phyloP scores from a whole-genome alignment of 2,329 filamentous ascomycete species.

The Cryphonectria naterciae region DNA sequence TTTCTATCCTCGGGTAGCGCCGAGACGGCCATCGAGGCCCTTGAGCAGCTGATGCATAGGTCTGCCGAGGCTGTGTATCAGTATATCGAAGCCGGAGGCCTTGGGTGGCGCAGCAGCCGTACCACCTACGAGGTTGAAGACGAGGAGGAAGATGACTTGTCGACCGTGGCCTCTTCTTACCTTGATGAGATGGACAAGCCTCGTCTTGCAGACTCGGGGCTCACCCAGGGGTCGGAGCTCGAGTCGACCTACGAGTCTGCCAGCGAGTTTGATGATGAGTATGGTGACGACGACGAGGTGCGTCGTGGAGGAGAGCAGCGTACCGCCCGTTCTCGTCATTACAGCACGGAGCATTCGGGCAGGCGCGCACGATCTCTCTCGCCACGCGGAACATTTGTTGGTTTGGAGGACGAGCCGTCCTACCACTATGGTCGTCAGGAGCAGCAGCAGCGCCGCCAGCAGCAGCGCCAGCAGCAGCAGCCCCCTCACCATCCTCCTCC shows the following conservation, averaged over 20 bases:
- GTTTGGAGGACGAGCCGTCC: background rate
- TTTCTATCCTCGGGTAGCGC: conserved; percentile 38
- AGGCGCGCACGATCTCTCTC: background rate
- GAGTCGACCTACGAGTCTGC: conserved; percentile 28
- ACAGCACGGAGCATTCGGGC: background rate
- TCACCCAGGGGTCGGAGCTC: conserved; percentile 20
- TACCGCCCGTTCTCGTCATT: conserved; percentile 4
- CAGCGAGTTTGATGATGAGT: conserved; percentile 20
- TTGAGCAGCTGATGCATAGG: conserved; percentile 43
- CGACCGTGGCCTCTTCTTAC: conserved; percentile 18
- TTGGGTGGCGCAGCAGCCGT: conserved; percentile 29
- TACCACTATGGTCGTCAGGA: background rate
- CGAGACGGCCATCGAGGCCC: conserved; percentile 37
- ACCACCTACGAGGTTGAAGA: conserved; percentile 1
- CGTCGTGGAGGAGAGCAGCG: conserved; percentile 11
- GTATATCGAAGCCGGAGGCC: conserved; percentile 41
- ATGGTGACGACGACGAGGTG: conserved; percentile 2
- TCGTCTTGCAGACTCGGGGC: conserved; percentile 16
- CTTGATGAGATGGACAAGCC: conserved; percentile 16
- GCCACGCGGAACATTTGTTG: background rate
- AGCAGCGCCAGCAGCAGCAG: background rate
- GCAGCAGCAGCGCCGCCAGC: background rate
- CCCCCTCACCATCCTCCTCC: no score
- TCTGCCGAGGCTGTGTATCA: conserved; percentile 45
- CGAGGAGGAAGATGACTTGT: conserved; percentile 24